Evolutionary conservation across 305 asterid species (phyloP).

Genomic region (Salvia sclarea): DNA sequence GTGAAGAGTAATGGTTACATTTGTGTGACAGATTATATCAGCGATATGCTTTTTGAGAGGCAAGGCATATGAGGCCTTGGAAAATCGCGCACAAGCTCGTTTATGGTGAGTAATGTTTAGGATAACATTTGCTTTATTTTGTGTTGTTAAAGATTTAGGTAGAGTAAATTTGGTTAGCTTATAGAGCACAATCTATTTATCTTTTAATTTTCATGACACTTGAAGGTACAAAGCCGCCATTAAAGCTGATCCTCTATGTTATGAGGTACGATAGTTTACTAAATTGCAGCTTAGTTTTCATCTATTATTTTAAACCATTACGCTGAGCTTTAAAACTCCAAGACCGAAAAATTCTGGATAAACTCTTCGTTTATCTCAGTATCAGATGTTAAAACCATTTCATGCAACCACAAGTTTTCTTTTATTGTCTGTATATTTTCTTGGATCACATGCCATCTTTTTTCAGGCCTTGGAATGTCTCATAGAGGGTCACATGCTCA

Average conservation of each 20-base stretch:
- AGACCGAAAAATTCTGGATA: conserved; percentile 13
- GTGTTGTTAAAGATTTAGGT: conserved; percentile 22
- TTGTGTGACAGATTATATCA: conserved; percentile 68
- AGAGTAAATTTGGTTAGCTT: conserved; percentile 21
- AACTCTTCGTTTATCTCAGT: not conserved
- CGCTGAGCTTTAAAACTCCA: conserved; percentile 19
- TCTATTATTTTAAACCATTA: conserved; percentile 22
- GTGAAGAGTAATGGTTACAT: conserved; percentile 34
- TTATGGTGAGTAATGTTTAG: conserved; percentile 64
- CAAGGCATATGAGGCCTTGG: conserved; percentile 96
- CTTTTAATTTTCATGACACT: conserved; percentile 39
- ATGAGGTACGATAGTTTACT: conserved; percentile 63
- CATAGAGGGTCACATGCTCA: conserved; percentile 94
- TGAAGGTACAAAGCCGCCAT: conserved; percentile 98
- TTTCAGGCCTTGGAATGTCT: conserved; percentile 96
- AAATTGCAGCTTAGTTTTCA: conserved; percentile 15
- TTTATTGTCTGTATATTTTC: conserved; percentile 23
- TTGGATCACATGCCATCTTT: conserved; percentile 24
- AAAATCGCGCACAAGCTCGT: conserved; percentile 89
- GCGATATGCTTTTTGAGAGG: conserved; percentile 97
- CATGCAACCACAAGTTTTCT: conserved; percentile 5
- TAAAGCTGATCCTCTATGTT: conserved; percentile 96
- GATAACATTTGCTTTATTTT: not conserved
- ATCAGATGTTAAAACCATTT: conserved; percentile 22
- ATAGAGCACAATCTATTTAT: conserved; percentile 27